A percentile compares a stretch with the other conserved stretches of the same genome.
phyloP scores from a whole-genome alignment of 768 basidiomycete genomes.

The Panellus pusillus region DNA sequence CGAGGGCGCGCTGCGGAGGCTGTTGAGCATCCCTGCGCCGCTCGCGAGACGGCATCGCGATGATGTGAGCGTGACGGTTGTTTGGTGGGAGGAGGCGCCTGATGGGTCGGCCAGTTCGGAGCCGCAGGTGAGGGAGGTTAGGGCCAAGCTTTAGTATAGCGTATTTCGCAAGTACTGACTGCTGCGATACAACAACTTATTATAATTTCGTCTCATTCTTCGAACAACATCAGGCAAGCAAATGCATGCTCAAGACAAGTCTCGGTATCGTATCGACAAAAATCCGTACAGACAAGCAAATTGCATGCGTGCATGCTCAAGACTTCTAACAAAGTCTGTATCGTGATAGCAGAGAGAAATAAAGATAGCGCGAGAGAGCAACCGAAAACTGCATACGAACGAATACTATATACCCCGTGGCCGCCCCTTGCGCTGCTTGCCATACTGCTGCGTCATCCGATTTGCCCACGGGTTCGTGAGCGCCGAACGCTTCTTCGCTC shows the following conservation, averaged over 20 bases:
- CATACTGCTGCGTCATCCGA: background rate
- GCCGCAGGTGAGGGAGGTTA: conserved; percentile 36
- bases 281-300: too few relatives aligned
- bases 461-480: conserved; percentile 8
- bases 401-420: background rate
- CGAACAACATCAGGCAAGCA: background rate
- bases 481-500: conserved; percentile 17
- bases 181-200: background rate
- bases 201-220: background rate
- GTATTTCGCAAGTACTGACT: too few relatives aligned
- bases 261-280: too few relatives aligned
- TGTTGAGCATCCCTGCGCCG: conserved; percentile 83
- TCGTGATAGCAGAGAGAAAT: background rate
- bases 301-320: background rate
- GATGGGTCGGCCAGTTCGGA: conserved; percentile 43
- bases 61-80: conserved; percentile 82
- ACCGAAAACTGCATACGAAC: background rate
- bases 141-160: conserved; percentile 52
- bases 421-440: background rate
- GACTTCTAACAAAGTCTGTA: background rate
- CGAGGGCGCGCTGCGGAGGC: conserved; percentile 49
- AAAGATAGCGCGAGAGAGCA: background rate
- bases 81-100: conserved; percentile 70
- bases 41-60: conserved; percentile 76
- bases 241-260: too few relatives aligned